Base-by-base conservation (phyloP, 306 rosid species). In the Sindora glabra region DNA sequence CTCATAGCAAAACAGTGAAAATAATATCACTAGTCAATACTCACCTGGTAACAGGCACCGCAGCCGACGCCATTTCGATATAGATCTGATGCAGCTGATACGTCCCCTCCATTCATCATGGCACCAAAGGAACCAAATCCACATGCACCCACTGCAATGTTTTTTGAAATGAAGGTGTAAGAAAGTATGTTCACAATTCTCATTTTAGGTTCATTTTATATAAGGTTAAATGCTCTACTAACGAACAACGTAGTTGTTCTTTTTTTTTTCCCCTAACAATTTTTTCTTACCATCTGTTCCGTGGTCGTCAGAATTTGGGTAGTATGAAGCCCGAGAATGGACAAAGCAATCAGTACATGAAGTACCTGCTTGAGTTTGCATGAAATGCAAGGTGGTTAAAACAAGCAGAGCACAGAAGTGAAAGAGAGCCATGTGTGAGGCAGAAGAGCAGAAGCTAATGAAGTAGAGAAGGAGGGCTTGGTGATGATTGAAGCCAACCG, bases 21-120 rank as follows among this genome's bases (percentile, higher is more conserved):
- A n/a, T n/a, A n/a, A n/a, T n/a, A n/a, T n/a, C n/a, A n/a, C n/a
- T n/a, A 9, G 49, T 74, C 4, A 8, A 40, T 23, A 46, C 57
- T 75, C 32, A 87, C 98, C 92, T 85, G 92, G 65, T 91, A 91
- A 79, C 98, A 91, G 70, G 98, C 87, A 2, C 96, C 95, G 36
- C 98, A 91, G 70, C 98, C 98, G 33, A 91, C 80, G 17, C 98
- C 96, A 46, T 76, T 69, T 27, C 87, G 48, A 55, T 83, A 91
- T 50, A 91, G 96, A 24, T 50, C 77, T 33, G 96, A 85, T 19
- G 92, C 95, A 46, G 96, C 91, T 17, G 96, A 82, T 25, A 91
- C 96, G 45, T 85, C 87, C 30, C 98, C 98, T 0, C 84, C 94
- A 61, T 91, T 88, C 25, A 88, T 18, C 2, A 86, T 88, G 41